Base-by-base conservation (phyloP, 176 grass and related monocot species). In the Cocos nucifera region DNA sequence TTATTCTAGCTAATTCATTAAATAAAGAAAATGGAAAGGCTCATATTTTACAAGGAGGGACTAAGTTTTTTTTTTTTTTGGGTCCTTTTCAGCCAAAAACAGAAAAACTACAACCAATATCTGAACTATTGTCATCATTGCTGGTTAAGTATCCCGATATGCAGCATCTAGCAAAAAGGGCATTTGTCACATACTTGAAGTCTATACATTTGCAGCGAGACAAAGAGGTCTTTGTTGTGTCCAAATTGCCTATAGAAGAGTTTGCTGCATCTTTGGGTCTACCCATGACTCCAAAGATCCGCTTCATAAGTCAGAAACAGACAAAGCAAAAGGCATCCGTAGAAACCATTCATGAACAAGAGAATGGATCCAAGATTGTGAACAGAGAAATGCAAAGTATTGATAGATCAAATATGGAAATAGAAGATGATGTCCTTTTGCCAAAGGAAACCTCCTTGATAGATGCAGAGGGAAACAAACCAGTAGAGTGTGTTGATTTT, bases 141-240 rank as follows among this genome's bases (percentile, higher is more conserved):
- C 71, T 90, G 15, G 92, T 97, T 58, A 75, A 88, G 75, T 80
- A 70, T 66, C 83, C 87, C 50, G 78, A 79, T 57, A 65, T 97
- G 23, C 87, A 91, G 63, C 78, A 90, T 29, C 63, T 89, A 67
- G 92, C 80, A 39, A 90, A 91, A 77, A 90, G 76, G 69, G 75
- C 83, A 39, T 97, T 97, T 73, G 16, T 91, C 22, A 97, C 87
- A 22, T 97, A 91, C 82, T 62, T 97, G 14, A 90, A 75, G 66
- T 91, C 87, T 54, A 66, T 97, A 22, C 73, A 82, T 71, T 55
- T 73, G 7, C 74, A 89, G 22, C 71, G 63, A 26, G 90, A 89
- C 64, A 91, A 85, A 63, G 81, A 84, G 10, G 80, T 91, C 12
- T 91, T 97, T 74, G 87, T 88, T 52, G 72, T 87, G 67, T 88